A percentile compares a stretch with the other conserved stretches of the same genome.
Conservation (phyloP, 257 asterid species). For the Scutellaria galericulata region DNA sequence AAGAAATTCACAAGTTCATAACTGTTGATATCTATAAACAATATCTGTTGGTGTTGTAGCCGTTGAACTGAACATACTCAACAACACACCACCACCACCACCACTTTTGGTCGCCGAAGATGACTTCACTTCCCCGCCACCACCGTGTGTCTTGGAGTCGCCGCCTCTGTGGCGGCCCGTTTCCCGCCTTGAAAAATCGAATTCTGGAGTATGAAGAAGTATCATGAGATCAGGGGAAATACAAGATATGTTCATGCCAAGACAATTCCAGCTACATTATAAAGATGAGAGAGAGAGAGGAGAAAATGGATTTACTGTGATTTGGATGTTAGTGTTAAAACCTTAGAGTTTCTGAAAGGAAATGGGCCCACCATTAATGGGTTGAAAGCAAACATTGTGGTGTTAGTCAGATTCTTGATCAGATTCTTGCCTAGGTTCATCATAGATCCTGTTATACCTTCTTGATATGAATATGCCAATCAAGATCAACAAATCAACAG, state of each 20-base stretch:
- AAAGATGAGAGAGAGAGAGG: conserved; percentile 32
- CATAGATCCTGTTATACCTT: conserved; percentile 54
- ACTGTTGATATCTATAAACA: not conserved
- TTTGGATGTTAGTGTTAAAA: conserved; percentile 44
- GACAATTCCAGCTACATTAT: conserved; percentile 16
- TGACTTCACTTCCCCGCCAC: conserved; percentile 45
- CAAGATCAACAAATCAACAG: conserved; percentile 49
- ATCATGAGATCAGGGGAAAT: conserved; percentile 23
- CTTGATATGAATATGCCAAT: conserved; percentile 54
- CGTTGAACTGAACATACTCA: not conserved
- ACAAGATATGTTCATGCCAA: not conserved
- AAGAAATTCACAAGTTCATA: not conserved
- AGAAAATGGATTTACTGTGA: conserved; percentile 52
- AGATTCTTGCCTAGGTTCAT: conserved; percentile 47
- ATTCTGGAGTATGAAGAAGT: not conserved
- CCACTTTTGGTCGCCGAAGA: not conserved
- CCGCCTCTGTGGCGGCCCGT: conserved; percentile 46
- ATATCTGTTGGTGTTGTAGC: not conserved
- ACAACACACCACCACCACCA: too few relatives aligned
- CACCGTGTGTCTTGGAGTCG: conserved; percentile 38
- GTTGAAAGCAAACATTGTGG: conserved; percentile 40
- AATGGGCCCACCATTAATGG: conserved; percentile 33
- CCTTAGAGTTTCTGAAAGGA: conserved; percentile 35
- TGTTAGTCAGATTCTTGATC: conserved; percentile 42
- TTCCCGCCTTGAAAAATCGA: not conserved